phyloP scores from a whole-genome alignment of 371 early-diverging fungal species.

The Syncephalastrum sp. region DNA sequence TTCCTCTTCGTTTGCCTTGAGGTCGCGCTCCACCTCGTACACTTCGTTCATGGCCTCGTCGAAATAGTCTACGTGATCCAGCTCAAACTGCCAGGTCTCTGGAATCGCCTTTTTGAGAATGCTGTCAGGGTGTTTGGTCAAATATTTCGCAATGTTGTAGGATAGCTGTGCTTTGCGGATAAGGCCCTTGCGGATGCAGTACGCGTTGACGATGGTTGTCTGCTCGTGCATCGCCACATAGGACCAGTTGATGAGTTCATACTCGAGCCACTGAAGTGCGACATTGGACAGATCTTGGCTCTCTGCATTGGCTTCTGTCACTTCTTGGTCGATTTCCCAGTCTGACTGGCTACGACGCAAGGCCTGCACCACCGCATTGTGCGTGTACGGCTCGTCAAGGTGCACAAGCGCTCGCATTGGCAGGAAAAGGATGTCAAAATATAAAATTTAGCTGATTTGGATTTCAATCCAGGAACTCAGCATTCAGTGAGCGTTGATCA shows the following conservation, averaged over 20 bases:
- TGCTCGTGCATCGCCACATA: slow-evolving; percentile 29
- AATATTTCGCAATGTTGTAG: slow-evolving; percentile 57
- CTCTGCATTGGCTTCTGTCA: slow-evolving; percentile 20
- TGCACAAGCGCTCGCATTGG: slow-evolving; percentile 35
- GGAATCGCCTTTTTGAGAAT: slow-evolving; percentile 56
- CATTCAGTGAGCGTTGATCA: no score
- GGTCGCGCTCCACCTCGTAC: slow-evolving; percentile 63
- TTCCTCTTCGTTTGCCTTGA: slow-evolving; percentile 43
- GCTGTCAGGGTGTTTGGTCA: slow-evolving; percentile 59
- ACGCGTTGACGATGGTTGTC: slow-evolving; percentile 49
- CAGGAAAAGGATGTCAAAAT: no score
- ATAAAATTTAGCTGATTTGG: no score
- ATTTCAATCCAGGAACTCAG: no score
- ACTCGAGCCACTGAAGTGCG: slow-evolving; percentile 67
- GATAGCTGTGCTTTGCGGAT: slow-evolving; percentile 69
- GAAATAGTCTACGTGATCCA: slow-evolving; percentile 71
- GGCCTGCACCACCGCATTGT: slow-evolving; percentile 34
- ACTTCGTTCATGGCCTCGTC: slow-evolving; percentile 74
- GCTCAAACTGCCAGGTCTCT: slow-evolving; percentile 67
- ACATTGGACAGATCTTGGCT: slow-evolving; percentile 13
- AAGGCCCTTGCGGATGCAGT: slow-evolving; percentile 68
- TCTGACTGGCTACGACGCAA: slow-evolving; percentile 24
- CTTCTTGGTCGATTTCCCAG: slow-evolving; percentile 22
- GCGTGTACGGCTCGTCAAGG: slow-evolving; percentile 47
- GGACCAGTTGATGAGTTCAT: slow-evolving; percentile 65